A percentile compares a stretch with the other conserved stretches of the same genome.
Conservation (phyloP, 805 yeast genomes). For the Wickerhamiella bombiphila region DNA sequence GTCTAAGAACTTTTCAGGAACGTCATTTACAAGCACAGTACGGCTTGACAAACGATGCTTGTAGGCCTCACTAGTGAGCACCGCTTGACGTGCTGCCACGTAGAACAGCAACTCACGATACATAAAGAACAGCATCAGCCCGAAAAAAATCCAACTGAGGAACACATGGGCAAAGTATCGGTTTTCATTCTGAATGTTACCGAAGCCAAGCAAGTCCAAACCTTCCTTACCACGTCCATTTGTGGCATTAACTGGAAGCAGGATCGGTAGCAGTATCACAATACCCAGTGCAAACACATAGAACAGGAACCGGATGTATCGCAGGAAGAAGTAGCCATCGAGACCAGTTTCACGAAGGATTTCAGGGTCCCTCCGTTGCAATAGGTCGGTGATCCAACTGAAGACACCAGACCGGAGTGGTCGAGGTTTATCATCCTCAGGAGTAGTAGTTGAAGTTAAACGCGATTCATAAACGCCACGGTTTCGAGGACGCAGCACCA, state of each 20-base stretch:
- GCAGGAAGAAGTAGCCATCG: constrained; percentile 84
- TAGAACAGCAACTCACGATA: constrained; percentile 75
- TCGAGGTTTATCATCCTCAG: constrained; percentile 36
- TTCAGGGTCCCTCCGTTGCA: constrained; percentile 56
- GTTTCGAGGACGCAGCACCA: constrained; percentile 50
- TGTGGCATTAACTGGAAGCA: constrained; percentile 75
- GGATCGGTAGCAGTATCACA: constrained; percentile 42
- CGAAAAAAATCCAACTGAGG: constrained; percentile 65
- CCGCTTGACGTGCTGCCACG: constrained; percentile 62
- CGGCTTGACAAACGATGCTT: constrained; percentile 62
- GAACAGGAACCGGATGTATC: constrained; percentile 53
- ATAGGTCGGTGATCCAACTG: constrained; percentile 53
- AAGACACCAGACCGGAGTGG: constrained; percentile 57
- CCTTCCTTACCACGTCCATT: constrained; percentile 42
- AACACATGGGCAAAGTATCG: constrained; percentile 81
- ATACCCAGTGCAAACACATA: constrained; percentile 41
- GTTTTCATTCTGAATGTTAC: constrained; percentile 46
- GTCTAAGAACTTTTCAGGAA: constrained; percentile 58
- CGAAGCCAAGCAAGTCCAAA: constrained; percentile 59
- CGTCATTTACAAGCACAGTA: constrained; percentile 71
- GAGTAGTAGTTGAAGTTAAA: constrained; percentile 44
- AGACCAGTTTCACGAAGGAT: constrained; percentile 76
- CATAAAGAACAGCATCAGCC: constrained; percentile 50
- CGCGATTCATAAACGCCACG: constrained; percentile 76
- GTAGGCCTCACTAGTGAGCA: constrained; percentile 66